These are phyloP conservation scores for Fusarium pseudograminearum DNA, from an alignment of 2,329 filamentous ascomycete species.

Conservation along the genomic window DNA sequence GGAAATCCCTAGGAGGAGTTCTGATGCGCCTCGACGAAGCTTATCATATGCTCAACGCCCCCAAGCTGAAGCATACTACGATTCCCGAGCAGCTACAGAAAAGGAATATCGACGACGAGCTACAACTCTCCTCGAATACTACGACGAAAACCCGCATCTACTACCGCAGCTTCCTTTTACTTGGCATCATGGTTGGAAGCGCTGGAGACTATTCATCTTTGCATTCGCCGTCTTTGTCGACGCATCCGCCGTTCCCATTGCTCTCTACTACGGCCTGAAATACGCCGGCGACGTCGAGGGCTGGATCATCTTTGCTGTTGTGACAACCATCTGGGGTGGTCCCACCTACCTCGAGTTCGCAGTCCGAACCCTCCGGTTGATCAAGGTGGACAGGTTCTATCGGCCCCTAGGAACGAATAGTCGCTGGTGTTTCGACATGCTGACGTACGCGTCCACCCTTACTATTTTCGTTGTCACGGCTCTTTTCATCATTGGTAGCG, in stretches of 20 bases:
- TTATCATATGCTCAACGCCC: constrained; percentile 53
- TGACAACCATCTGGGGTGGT: constrained; percentile 67
- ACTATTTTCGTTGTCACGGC: constrained; percentile 64
- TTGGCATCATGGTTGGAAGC: constrained; percentile 56
- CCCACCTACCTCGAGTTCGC: constrained; percentile 67
- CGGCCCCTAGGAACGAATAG: constrained; percentile 61
- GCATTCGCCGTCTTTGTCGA: constrained; percentile 62
- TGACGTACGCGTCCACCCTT: constrained; percentile 60
- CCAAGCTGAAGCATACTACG: constrained; percentile 55
- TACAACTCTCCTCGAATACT: constrained; percentile 55
- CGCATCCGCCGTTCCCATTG: constrained; percentile 60
- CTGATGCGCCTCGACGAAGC: constrained; percentile 48
- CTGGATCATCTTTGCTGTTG: constrained; percentile 63
- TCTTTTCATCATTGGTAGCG: constrained; percentile 63
- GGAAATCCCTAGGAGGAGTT: constrained; percentile 43
- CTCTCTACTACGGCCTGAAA: constrained; percentile 64
- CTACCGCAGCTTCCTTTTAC: constrained; percentile 57
- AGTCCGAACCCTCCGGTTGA: constrained; percentile 61
- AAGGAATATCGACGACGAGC: constrained; percentile 53
- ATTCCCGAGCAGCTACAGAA: constrained; percentile 54
- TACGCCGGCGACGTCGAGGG: constrained; percentile 56
- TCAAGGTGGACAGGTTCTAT: constrained; percentile 62
- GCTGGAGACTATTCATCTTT: constrained; percentile 61
- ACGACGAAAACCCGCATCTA: constrained; percentile 54
- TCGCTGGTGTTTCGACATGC: constrained; percentile 64